Conservation (phyloP, 192 early-diverging fungal species). For the Backusella tarrabulga region DNA sequence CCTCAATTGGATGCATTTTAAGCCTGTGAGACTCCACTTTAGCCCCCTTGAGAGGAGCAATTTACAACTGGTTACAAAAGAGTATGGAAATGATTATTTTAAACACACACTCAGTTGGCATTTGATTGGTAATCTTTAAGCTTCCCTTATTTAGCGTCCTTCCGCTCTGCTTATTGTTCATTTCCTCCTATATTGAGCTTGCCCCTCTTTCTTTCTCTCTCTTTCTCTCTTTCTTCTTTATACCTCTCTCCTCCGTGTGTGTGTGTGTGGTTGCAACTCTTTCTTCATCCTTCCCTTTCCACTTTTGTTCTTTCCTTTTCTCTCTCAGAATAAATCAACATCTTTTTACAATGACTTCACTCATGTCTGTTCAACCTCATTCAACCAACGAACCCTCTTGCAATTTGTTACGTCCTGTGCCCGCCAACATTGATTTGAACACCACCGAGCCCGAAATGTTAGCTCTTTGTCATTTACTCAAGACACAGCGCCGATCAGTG, state of each 20-base stretch:
- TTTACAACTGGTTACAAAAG: constrained; percentile 5
- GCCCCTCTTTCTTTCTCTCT: not conserved
- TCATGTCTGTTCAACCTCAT: not conserved
- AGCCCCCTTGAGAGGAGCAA: not conserved
- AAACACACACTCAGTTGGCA: constrained; percentile 10
- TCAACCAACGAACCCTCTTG: not conserved
- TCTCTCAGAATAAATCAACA: not conserved
- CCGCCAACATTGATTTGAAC: not conserved
- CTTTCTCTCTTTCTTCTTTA: not conserved
- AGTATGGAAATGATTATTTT: constrained; percentile 7
- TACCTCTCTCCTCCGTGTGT: not conserved
- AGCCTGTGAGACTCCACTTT: constrained; percentile 11
- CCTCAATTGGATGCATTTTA: constrained; percentile 7
- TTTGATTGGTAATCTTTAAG: constrained; percentile 7
- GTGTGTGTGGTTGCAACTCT: not conserved
- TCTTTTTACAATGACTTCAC: constrained; percentile 8
- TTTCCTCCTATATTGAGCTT: not conserved
- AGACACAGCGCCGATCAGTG: not conserved
- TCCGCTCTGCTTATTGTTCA: not conserved
- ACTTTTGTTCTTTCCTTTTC: constrained; percentile 10
- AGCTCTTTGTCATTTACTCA: not conserved
- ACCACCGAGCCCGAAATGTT: constrained; percentile 17
- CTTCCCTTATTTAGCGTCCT: not conserved
- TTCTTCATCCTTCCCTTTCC: not conserved
- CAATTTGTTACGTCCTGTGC: not conserved